Evolutionary conservation across 1,139 yeast genomes (phyloP), one percentile per base, ranked within the genome.

Genomic region (Arxiozyma slooffiae): DNA sequence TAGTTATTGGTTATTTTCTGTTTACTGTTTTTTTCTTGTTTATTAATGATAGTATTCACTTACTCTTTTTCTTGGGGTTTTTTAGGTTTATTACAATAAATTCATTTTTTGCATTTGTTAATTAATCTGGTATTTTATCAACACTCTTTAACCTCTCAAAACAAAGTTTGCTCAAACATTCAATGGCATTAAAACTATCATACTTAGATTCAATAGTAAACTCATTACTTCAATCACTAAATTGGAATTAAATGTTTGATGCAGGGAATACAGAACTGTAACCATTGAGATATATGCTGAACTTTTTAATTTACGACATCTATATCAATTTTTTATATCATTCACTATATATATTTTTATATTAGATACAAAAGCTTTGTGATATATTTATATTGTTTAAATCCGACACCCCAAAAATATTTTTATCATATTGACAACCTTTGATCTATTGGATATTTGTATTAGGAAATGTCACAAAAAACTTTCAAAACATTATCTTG

Each of bases 141-240:
- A 85, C 77, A 58, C 85, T 76, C 2, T 82, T 62, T 0, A 75
- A 60, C 44, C 77, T 79, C 17, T 70, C 59, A 4, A 72, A 80
- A n/a, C 89, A 79, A 38, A 87, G 70, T 58, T 85, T 82, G 63
- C 85, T 89, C 41, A 88, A 60, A 0, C 96, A 96, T 1, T 80
- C 95, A 73, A 82, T 85, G 1, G 88, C 78, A 63, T 88, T 94
- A n/a, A 71, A 68, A 0, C 96, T 96, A 3, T 75, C 70, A 6
- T 87, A 64, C 52, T 76, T 73, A 26, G 86, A 53, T 22, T 72
- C 74, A 2, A 85, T 67, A 2, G 56, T 54, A 23, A 62, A 59
- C 8, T 55, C 56, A 17, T 51, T 52, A 21, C 54, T 57, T 23
- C 53, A 44, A 46, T 56, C 55, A 37, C 58, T 51, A 9, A 59